Evolutionary conservation across 202 grass and related monocot genomes (phyloP).

Genomic region (Saccharum hybrid): DNA sequence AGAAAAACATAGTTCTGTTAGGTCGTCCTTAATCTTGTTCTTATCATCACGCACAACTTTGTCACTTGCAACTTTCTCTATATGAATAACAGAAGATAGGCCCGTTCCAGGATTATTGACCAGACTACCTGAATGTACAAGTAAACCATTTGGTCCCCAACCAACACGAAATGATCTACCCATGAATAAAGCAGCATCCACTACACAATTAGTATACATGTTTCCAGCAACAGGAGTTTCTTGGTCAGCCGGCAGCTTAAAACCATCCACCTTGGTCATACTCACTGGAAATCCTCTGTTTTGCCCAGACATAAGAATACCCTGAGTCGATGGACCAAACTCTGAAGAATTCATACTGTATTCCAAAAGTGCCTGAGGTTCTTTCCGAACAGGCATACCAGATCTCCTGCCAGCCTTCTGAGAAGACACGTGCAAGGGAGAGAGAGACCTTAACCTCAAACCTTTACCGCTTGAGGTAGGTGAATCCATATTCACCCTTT

Average conservation of each 20-base stretch:
- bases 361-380: slow-evolving; percentile 67
- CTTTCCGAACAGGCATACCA: slow-evolving; percentile 56
- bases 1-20: slow-evolving; percentile 71
- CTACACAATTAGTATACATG: slow-evolving; percentile 68
- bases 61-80: slow-evolving; percentile 81
- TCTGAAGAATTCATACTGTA: slow-evolving; percentile 70
- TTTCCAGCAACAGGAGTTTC: slow-evolving; percentile 70
- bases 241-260: slow-evolving; percentile 76
- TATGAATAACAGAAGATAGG: slow-evolving; percentile 81
- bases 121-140: slow-evolving; percentile 85
- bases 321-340: slow-evolving; percentile 49
- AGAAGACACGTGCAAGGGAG: slow-evolving; percentile 65
- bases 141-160: slow-evolving; percentile 89
- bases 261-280: slow-evolving; percentile 81
- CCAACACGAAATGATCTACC: slow-evolving; percentile 92
- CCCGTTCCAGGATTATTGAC: slow-evolving; percentile 54
- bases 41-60: slow-evolving; percentile 71
- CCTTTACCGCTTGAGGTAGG: slow-evolving; percentile 62
- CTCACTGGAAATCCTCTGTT: slow-evolving; percentile 70
- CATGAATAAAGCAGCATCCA: slow-evolving; percentile 93
- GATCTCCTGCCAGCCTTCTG: slow-evolving; percentile 55
- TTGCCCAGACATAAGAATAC: slow-evolving; percentile 81
- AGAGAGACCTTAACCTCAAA: slow-evolving; percentile 50
- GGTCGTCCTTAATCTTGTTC: slow-evolving; percentile 62
- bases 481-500: slow-evolving; percentile 69